Evolutionary conservation across 306 rosid genomes (phyloP), one percentile per base, ranked within the genome.

Genomic region (Rosa chinensis): DNA sequence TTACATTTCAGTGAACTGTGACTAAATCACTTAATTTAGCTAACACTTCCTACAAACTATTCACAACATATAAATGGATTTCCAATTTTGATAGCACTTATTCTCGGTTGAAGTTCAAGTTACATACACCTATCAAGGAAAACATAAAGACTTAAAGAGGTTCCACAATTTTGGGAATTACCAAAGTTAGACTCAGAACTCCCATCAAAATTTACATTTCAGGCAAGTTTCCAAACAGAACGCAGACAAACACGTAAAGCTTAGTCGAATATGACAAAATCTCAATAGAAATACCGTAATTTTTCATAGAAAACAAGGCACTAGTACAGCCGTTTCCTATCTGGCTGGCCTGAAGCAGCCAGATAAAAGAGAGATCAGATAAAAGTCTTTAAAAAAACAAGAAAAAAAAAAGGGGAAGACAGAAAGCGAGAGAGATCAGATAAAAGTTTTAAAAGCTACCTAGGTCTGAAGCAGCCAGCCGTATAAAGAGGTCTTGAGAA

Each of bases 401-500:
- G 1, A 1, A 2, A 32, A 32, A 32, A 32, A 32, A 32, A 32
- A 32, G n/a, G n/a, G n/a, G n/a, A n/a, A n/a, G n/a, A n/a, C n/a
- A 14, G 13, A 43, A 14, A 49, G 1, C 55, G 0, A 49, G 18
- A 49, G 14, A 40, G 40, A 56, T 17, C 55, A 48, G 32, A 32
- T 6, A 72, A 17, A 48, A 18, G 44, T 50, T 50, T 0, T 18
- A 20, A 52, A 20, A 37, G 42, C 7, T 23, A 58, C 53, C 67
- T 12, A 64, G 32, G 68, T 69, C 84, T n/a, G 73, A 72, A 56
- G 69, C 61, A 4, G 70, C 67, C 43, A 76, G 11, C 25, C 76
- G 64, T 56, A 84, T 6, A 23, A 77, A 74, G 37, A 84, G 35
- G 64, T 73, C 56, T 17, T 73, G 79, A 16, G 50, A 52, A 25